Evolutionary conservation across 1,139 yeast species (phyloP).

Genomic region (Zhuliangozyma parablackwelliae): DNA sequence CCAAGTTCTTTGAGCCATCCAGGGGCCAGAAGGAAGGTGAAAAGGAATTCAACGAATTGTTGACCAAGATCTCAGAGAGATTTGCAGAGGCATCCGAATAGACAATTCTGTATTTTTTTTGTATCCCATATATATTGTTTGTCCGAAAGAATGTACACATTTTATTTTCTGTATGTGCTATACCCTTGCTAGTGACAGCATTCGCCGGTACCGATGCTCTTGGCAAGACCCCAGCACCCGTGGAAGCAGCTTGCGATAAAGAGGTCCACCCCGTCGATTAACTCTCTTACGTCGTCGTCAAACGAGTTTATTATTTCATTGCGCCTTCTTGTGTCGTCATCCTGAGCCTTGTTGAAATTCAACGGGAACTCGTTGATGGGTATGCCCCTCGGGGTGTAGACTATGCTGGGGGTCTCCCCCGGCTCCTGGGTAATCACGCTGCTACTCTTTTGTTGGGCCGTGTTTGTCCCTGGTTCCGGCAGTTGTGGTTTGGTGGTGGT

Average conservation of each 20-base stretch:
- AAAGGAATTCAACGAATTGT: slow-evolving; percentile 71
- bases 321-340: slow-evolving; percentile 8
- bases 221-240: slow-evolving; percentile 7
- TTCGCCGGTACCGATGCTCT: slow-evolving; percentile 1
- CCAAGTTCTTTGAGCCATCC: slow-evolving; percentile 94
- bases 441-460: not conserved
- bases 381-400: slow-evolving; percentile 23
- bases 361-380: slow-evolving; percentile 21
- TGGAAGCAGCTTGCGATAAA: slow-evolving; percentile 11
- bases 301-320: slow-evolving; percentile 15
- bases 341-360: slow-evolving; percentile 12
- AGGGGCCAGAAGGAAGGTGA: slow-evolving; percentile 78
- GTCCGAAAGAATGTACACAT: not conserved
- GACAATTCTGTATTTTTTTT: slow-evolving; percentile 9
- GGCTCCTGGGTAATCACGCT: slow-evolving; percentile 5
- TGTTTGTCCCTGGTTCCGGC: too few relatives aligned
- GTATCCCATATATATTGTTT: not conserved
- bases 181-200: not conserved
- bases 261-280: slow-evolving; percentile 13
- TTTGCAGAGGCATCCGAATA: slow-evolving; percentile 95
- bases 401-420: slow-evolving; percentile 8
- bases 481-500: not conserved
- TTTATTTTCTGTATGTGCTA: not conserved
- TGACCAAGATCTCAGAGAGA: slow-evolving; percentile 75
- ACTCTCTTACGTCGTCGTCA: slow-evolving; percentile 13